These are phyloP conservation scores for Colletotrichum eremochloae DNA, from an alignment of 2,329 filamentous ascomycete genomes.

Conservation along the genomic window DNA sequence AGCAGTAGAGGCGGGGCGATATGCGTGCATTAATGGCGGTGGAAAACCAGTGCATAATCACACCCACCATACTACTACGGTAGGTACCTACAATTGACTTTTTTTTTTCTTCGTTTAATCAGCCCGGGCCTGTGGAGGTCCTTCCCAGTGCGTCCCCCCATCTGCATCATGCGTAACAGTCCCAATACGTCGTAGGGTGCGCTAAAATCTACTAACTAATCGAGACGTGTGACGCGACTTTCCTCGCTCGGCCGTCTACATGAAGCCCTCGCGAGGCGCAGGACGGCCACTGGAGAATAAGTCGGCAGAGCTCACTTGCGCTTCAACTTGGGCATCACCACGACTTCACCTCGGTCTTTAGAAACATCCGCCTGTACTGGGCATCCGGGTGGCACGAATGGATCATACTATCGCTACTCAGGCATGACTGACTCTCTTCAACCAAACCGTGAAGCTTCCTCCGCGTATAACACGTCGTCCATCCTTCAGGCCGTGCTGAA, in stretches of 20 bases:
- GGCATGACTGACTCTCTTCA: neutral
- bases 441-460: neutral
- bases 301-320: neutral
- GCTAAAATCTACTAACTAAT: slow-evolving; percentile 6
- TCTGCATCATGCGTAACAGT: neutral
- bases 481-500: slow-evolving; percentile 18
- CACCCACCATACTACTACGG: slow-evolving; percentile 1
- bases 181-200: neutral
- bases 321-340: slow-evolving; percentile 23
- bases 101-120: slow-evolving; percentile 2
- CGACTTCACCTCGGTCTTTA: neutral
- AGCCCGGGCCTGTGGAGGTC: slow-evolving; percentile 6
- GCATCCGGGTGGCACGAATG: neutral
- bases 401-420: neutral
- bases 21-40: slow-evolving; percentile 16
- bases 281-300: neutral
- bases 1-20: neutral
- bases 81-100: slow-evolving; percentile 9
- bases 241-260: slow-evolving; percentile 9
- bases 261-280: slow-evolving; percentile 36
- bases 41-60: slow-evolving; percentile 10
- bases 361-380: neutral
- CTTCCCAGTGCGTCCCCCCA: neutral
- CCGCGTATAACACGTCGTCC: too few relatives aligned
- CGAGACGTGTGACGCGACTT: slow-evolving; percentile 39